A percentile compares a stretch with the other conserved stretches of the same genome.
Conservation (phyloP, 352 stramenopile genomes). For the Pilasporangium apinafurcum region DNA sequence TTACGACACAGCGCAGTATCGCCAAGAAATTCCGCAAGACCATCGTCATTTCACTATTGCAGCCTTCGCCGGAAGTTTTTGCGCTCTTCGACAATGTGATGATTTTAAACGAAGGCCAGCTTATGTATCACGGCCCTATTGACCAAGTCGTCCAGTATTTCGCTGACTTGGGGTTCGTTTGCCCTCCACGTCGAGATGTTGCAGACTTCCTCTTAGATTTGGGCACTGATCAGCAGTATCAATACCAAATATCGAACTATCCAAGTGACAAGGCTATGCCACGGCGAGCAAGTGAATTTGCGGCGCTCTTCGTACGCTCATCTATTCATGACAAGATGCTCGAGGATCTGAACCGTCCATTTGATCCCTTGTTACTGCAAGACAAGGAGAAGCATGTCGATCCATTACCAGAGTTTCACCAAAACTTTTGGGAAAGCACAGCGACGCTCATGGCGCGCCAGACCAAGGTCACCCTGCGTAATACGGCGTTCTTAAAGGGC, state of each 20-base stretch:
- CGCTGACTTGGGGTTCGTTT: slow-evolving; percentile 47
- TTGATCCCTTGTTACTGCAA: slow-evolving; percentile 4
- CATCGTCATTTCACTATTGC: slow-evolving; percentile 71
- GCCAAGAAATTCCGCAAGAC: slow-evolving; percentile 47
- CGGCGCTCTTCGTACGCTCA: slow-evolving; percentile 11
- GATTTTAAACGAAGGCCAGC: slow-evolving; percentile 83
- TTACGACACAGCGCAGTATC: slow-evolving; percentile 34
- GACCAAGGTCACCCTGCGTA: slow-evolving; percentile 32
- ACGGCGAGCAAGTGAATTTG: slow-evolving; percentile 16
- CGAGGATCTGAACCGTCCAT: neutral
- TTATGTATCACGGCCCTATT: slow-evolving; percentile 84
- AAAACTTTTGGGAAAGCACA: slow-evolving; percentile 18
- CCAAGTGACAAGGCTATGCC: slow-evolving; percentile 1
- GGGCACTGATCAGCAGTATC: slow-evolving; percentile 26
- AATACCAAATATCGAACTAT: slow-evolving; percentile 19
- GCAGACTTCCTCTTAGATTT: slow-evolving; percentile 88
- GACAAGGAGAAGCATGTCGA: slow-evolving; percentile 79
- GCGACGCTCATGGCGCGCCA: slow-evolving; percentile 24
- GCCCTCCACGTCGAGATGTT: slow-evolving; percentile 55
- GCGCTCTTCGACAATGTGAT: slow-evolving; percentile 92
- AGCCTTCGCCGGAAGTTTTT: slow-evolving; percentile 91
- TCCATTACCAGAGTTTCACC: slow-evolving; percentile 25
- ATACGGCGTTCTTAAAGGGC: slow-evolving; percentile 20
- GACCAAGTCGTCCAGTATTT: slow-evolving; percentile 78
- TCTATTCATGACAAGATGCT: slow-evolving; percentile 39